Conservation (phyloP, 2,329 filamentous ascomycete genomes). For the Cytospora schulzeri region DNA sequence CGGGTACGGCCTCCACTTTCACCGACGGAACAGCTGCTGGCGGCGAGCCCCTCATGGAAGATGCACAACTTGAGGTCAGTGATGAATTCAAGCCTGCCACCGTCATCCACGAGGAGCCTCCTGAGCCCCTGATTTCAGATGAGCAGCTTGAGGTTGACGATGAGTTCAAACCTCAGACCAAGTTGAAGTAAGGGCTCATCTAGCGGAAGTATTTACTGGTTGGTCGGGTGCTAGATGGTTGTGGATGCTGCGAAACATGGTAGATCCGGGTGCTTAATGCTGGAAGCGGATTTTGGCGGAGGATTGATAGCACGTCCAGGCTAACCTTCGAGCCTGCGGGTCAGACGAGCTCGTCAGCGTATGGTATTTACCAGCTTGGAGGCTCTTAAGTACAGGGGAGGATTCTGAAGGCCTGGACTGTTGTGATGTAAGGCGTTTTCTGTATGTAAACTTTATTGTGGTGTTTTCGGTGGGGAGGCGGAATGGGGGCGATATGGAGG, state of each 20-base stretch:
- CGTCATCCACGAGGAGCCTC: not conserved
- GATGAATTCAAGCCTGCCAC: not conserved
- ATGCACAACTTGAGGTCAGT: not conserved
- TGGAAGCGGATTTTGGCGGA: not conserved
- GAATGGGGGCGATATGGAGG: not conserved
- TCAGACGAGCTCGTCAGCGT: not conserved
- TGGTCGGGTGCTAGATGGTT: no score
- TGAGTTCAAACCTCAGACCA: slow-evolving; percentile 20
- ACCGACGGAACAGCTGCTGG: not conserved
- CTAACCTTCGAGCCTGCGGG: not conserved
- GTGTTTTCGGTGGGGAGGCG: not conserved
- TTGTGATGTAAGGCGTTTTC: not conserved
- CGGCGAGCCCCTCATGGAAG: slow-evolving; percentile 6
- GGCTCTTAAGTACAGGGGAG: not conserved
- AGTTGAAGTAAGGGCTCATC: not conserved
- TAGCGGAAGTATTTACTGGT: not conserved
- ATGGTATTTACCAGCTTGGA: not conserved
- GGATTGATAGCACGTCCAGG: not conserved
- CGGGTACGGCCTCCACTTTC: slow-evolving; percentile 1
- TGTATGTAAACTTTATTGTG: not conserved
- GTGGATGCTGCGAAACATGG: no score
- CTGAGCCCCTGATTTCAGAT: slow-evolving; percentile 20
- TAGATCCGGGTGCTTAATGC: not conserved
- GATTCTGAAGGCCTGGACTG: slow-evolving; percentile 4
- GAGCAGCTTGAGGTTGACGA: slow-evolving; percentile 23